A percentile compares a stretch with the other conserved stretches of the same genome.
phyloP scores from a whole-genome alignment of 495 filamentous ascomycete species.

The Lasiosphaeria ovina region DNA sequence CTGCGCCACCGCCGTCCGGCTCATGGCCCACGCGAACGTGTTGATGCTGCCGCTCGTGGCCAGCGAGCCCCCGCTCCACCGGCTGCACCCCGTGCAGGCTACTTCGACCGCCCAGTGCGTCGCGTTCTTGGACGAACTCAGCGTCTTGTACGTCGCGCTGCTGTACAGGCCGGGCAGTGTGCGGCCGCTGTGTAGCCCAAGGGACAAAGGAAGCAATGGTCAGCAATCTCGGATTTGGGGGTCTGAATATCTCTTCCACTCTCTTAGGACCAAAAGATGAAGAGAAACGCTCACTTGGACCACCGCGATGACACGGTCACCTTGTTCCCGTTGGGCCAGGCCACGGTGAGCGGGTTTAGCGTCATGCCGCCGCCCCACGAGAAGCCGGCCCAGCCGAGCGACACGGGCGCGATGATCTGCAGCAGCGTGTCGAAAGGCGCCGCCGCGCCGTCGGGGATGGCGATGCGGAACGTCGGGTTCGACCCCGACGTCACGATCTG shows the following conservation, averaged over 20 bases:
- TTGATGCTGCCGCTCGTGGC: conserved; percentile 29
- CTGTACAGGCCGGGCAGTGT: conserved; percentile 36
- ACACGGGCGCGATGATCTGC: conserved; percentile 39
- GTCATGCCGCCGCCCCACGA: conserved; percentile 49
- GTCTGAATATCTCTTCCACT: not conserved
- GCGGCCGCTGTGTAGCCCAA: conserved; percentile 15
- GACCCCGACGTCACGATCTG: conserved; percentile 12
- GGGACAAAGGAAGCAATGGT: too few relatives aligned
- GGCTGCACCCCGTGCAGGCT: conserved; percentile 44
- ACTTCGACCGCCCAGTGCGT: conserved; percentile 51
- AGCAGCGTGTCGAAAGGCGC: conserved; percentile 43
- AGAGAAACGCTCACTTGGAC: conserved; percentile 33
- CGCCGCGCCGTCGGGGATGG: conserved; percentile 36
- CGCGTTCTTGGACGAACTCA: conserved; percentile 40
- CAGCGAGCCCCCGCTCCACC: conserved; percentile 32
- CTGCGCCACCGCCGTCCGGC: conserved; percentile 27
- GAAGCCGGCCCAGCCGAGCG: conserved; percentile 44
- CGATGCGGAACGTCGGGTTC: conserved; percentile 36
- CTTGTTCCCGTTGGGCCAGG: conserved; percentile 44
- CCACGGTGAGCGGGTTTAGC: conserved; percentile 45
- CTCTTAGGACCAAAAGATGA: not conserved
- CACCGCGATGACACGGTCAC: conserved; percentile 41
- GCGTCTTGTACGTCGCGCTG: conserved; percentile 37
- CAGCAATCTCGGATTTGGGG: conserved; percentile 8
- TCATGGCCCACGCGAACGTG: conserved; percentile 40